These are phyloP conservation scores for Pseudogymnoascus sp. DNA, from an alignment of 2,329 filamentous ascomycete species.

Conservation along the genomic window DNA sequence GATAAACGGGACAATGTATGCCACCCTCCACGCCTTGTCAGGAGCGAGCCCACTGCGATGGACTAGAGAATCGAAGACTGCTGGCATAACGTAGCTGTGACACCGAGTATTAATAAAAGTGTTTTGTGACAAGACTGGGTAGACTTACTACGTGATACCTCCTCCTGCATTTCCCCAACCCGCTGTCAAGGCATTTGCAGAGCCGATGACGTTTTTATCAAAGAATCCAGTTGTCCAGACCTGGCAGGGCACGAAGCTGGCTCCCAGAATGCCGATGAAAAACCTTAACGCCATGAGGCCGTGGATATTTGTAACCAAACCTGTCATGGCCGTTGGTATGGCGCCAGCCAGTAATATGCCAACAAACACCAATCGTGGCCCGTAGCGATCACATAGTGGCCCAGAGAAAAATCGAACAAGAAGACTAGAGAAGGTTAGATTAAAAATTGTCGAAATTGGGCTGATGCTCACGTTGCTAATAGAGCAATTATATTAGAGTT, in stretches of 20 bases:
- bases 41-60: conserved; percentile 47
- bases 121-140: conserved; percentile 43
- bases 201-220: conserved; percentile 85
- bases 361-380: conserved; percentile 72
- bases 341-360: conserved; percentile 68
- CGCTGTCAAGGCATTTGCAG: conserved; percentile 75
- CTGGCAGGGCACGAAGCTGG: conserved; percentile 75
- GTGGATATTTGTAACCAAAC: conserved; percentile 58
- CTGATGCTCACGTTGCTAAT: conserved; percentile 45
- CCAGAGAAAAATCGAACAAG: conserved; percentile 71
- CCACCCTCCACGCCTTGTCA: conserved; percentile 71
- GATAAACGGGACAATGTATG: conserved; percentile 77
- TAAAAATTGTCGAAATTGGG: background rate
- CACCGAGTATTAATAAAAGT: background rate
- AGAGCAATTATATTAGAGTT: conserved; percentile 90
- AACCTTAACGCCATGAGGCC: conserved; percentile 69
- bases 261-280: conserved; percentile 73
- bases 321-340: conserved; percentile 74
- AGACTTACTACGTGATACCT: conserved; percentile 86
- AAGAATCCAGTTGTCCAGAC: conserved; percentile 92
- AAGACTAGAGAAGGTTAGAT: conserved; percentile 29
- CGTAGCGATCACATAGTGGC: conserved; percentile 77
- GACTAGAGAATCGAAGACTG: conserved; percentile 72
- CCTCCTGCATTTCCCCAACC: conserved; percentile 84
- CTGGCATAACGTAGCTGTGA: conserved; percentile 60